These are phyloP conservation scores for Microcera coccophila DNA, from an alignment of 2,329 filamentous ascomycete species.

Conservation along the genomic window DNA sequence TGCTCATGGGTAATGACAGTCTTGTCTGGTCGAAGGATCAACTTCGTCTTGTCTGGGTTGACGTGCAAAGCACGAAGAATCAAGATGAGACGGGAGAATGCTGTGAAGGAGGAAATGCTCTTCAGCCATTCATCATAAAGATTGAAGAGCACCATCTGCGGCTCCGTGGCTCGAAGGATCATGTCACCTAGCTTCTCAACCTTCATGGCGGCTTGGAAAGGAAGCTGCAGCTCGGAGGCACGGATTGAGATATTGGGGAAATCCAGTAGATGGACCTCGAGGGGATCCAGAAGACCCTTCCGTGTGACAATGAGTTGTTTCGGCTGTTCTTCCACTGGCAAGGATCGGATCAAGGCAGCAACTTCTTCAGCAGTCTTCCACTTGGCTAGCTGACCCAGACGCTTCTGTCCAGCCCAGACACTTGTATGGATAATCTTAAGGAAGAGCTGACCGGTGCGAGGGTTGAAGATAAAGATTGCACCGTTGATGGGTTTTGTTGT, in stretches of 20 bases:
- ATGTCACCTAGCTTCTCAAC: constrained; percentile 98
- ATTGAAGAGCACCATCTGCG: constrained; percentile 99
- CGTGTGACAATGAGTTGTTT: constrained; percentile 98
- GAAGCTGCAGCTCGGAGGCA: constrained; percentile 91
- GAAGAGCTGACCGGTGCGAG: constrained; percentile 95
- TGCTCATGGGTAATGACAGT: constrained; percentile 97
- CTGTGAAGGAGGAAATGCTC: constrained; percentile 96
- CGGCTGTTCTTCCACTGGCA: constrained; percentile 96
- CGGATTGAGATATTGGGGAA: constrained; percentile 99
- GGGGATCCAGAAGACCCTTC: constrained; percentile 92
- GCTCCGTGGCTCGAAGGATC: constrained; percentile 95
- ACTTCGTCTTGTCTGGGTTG: constrained; percentile 97
- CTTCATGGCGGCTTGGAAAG: constrained; percentile 99
- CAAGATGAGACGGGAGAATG: constrained; percentile 90
- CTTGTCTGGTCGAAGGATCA: constrained; percentile 92
- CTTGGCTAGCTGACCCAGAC: constrained; percentile 95
- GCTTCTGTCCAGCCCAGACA: constrained; percentile 98
- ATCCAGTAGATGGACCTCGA: constrained; percentile 94
- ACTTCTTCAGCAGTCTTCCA: constrained; percentile 99
- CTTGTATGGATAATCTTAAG: constrained; percentile 99
- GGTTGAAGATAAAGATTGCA: constrained; percentile 99
- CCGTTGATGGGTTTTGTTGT: constrained; percentile 99
- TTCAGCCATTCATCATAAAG: constrained; percentile 98
- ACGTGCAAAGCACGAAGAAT: constrained; percentile 94
- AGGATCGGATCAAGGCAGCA: constrained; percentile 87